A percentile compares a stretch with the other conserved stretches of the same genome.
Conservation (phyloP, 78 protist genomes). For the Dictyostelium brefeldianum region DNA sequence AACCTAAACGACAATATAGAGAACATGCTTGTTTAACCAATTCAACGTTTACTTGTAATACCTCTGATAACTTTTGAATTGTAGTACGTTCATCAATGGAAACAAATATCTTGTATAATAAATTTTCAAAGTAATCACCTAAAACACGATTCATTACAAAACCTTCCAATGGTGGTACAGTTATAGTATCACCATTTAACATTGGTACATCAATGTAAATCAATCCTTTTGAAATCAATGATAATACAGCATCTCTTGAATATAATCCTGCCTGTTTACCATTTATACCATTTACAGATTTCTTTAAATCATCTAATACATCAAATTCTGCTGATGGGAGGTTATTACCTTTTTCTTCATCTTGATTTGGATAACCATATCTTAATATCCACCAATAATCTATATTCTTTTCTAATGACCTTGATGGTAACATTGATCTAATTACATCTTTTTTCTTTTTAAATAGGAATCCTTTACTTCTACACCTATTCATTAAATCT, state of each 20-base stretch:
- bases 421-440: slow-evolving; percentile 57
- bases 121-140: slow-evolving; percentile 90
- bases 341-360: slow-evolving; percentile 13
- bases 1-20: slow-evolving; percentile 92
- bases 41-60: slow-evolving; percentile 76
- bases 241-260: slow-evolving; percentile 29
- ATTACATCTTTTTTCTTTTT: slow-evolving; percentile 81
- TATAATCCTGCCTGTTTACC: slow-evolving; percentile 78
- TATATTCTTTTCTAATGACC: slow-evolving; percentile 52
- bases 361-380: slow-evolving; percentile 10
- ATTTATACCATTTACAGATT: not conserved
- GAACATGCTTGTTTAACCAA: slow-evolving; percentile 90
- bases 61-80: slow-evolving; percentile 86
- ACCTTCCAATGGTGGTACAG: slow-evolving; percentile 93
- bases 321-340: slow-evolving; percentile 27
- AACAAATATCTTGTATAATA: slow-evolving; percentile 95
- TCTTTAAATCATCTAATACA: slow-evolving; percentile 29
- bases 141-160: slow-evolving; percentile 97
- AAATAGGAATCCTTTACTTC: slow-evolving; percentile 78
- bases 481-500: slow-evolving; percentile 82
- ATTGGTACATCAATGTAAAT: slow-evolving; percentile 79
- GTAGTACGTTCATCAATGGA: slow-evolving; percentile 94
- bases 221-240: slow-evolving; percentile 65
- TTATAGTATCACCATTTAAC: slow-evolving; percentile 50
- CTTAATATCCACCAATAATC: slow-evolving; percentile 86